These are phyloP conservation scores for Colletotrichum musicola DNA, from an alignment of 2,329 filamentous ascomycete species.

Conservation along the genomic window DNA sequence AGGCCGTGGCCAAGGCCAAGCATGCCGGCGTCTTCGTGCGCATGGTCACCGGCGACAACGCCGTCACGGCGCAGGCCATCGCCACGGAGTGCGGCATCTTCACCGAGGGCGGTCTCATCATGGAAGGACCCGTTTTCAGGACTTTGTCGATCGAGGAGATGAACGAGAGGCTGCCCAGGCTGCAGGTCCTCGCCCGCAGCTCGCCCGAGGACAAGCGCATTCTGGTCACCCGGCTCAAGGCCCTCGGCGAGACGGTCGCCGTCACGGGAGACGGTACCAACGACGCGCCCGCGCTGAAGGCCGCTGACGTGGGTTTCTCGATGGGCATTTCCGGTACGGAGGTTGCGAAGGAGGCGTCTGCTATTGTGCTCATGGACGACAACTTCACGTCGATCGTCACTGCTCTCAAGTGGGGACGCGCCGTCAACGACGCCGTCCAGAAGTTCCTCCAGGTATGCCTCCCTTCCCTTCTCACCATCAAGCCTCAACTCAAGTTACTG, in stretches of 20 bases:
- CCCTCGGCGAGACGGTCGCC: constrained; percentile 69
- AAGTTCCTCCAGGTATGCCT: constrained; percentile 71
- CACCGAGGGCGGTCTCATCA: constrained; percentile 71
- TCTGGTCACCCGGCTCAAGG: constrained; percentile 66
- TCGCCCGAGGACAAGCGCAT: constrained; percentile 72
- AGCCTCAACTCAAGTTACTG: too few relatives aligned
- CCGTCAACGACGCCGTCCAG: constrained; percentile 76
- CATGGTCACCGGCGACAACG: constrained; percentile 81
- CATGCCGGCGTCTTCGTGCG: constrained; percentile 75
- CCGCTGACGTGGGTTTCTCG: constrained; percentile 76
- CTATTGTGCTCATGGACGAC: constrained; percentile 76
- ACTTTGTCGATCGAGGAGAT: constrained; percentile 66
- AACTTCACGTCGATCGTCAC: constrained; percentile 77
- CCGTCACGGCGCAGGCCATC: constrained; percentile 72
- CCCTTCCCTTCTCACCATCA: too few relatives aligned
- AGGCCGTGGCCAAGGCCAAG: constrained; percentile 73
- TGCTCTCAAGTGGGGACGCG: constrained; percentile 76
- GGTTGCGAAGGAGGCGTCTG: constrained; percentile 77
- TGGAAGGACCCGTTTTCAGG: constrained; percentile 74
- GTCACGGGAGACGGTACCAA: constrained; percentile 78
- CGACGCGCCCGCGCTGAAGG: constrained; percentile 74
- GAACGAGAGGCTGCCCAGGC: constrained; percentile 62
- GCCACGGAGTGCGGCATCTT: constrained; percentile 74
- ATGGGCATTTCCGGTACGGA: constrained; percentile 78
- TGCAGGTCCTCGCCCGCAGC: constrained; percentile 67